phyloP scores from a whole-genome alignment of 2,329 filamentous ascomycete genomes.

The Albophoma yamanashiensis region DNA sequence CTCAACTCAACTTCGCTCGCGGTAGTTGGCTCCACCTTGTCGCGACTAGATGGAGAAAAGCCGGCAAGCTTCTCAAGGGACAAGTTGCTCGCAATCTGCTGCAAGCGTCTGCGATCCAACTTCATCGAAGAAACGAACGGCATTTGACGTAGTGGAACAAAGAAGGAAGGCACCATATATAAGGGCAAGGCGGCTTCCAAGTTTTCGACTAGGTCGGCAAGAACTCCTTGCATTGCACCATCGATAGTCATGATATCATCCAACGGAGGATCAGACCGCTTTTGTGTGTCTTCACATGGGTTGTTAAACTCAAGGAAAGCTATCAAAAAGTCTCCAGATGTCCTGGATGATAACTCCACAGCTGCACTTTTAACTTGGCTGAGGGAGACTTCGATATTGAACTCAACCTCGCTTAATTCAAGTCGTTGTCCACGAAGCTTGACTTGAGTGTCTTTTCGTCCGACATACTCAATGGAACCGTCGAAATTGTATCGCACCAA shows the following conservation, averaged over 20 bases:
- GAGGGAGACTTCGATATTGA: slow-evolving; percentile 1
- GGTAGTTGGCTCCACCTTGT: slow-evolving; percentile 1
- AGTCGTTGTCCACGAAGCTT: slow-evolving; percentile 11
- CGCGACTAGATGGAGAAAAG: background rate
- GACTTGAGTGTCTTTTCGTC: slow-evolving; percentile 3
- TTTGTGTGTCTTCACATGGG: background rate
- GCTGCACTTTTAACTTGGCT: background rate
- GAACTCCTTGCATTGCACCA: background rate
- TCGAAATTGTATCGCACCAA: slow-evolving; percentile 6
- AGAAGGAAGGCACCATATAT: slow-evolving; percentile 7
- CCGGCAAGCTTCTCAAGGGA: background rate
- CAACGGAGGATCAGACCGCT: background rate
- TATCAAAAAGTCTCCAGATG: background rate
- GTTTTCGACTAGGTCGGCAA: background rate
- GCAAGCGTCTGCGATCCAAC: slow-evolving; percentile 6
- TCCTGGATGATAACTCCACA: background rate
- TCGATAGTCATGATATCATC: background rate
- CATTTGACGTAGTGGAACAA: slow-evolving; percentile 4
- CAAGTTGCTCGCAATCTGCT: background rate
- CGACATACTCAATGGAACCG: slow-evolving; percentile 8
- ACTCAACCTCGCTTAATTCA: slow-evolving; percentile 9
- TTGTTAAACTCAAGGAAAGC: background rate
- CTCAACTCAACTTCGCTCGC: slow-evolving; percentile 1
- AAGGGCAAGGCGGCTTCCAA: background rate
- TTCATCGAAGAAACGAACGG: slow-evolving; percentile 8